phyloP scores from a whole-genome alignment of 2,329 filamentous ascomycete species.

The Beauveria pseudobassiana region DNA sequence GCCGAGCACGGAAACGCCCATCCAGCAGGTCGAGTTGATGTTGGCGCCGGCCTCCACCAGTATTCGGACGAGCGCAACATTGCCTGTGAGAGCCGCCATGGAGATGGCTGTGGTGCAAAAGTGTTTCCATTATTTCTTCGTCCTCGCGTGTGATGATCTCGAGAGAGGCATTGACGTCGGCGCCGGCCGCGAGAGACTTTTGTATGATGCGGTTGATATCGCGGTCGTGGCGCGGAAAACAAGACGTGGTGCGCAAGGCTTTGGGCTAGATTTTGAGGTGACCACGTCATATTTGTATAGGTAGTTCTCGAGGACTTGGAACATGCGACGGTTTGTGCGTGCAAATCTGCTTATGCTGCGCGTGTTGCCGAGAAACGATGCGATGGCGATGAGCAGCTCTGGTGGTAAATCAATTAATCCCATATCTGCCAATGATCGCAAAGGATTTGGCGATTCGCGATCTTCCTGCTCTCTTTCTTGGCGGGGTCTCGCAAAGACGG shows the following conservation, averaged over 20 bases:
- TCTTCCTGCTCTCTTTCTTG: no score
- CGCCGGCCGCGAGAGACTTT: not conserved
- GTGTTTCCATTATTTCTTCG: not conserved
- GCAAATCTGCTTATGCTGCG: not conserved
- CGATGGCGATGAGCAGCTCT: not conserved
- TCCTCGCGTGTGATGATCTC: not conserved
- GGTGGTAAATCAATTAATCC: not conserved
- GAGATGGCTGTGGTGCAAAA: not conserved
- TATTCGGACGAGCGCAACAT: not conserved
- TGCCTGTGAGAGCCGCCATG: not conserved
- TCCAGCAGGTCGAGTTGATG: not conserved
- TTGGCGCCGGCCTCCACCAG: not conserved
- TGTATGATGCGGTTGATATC: not conserved
- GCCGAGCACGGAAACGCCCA: not conserved
- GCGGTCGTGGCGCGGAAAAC: no score
- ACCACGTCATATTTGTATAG: not conserved
- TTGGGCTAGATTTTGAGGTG: not conserved
- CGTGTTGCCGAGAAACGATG: not conserved
- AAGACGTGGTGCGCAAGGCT: not conserved
- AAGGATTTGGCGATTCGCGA: no score
- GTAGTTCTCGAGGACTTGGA: not conserved
- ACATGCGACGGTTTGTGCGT: not conserved
- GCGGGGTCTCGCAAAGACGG: no score
- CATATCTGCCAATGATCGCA: not conserved
- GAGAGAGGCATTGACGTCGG: not conserved